Percentiles rank a stretch among this genome's conserved stretches.
These are phyloP conservation scores for Pyrenula aspistea DNA, from an alignment of 495 filamentous ascomycete species.

Conservation along the genomic window DNA sequence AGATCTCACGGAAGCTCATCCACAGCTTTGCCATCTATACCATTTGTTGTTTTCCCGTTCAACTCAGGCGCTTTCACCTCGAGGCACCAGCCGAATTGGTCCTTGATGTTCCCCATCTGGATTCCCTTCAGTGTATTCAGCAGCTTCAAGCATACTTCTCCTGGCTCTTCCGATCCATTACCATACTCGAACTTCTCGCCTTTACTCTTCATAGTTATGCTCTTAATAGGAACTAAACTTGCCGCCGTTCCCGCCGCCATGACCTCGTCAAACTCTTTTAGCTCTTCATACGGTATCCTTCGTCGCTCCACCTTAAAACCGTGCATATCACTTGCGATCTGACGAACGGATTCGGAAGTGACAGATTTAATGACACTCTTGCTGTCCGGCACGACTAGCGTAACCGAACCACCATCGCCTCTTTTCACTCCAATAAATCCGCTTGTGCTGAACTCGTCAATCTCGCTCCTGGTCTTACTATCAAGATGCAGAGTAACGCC, in stretches of 20 bases:
- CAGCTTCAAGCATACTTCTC: slow-evolving; percentile 56
- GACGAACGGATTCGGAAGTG: slow-evolving; percentile 56
- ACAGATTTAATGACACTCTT: slow-evolving; percentile 74
- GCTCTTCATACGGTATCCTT: slow-evolving; percentile 66
- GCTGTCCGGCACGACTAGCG: slow-evolving; percentile 67
- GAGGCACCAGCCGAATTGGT: slow-evolving; percentile 60
- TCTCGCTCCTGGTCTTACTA: slow-evolving; percentile 60
- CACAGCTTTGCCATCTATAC: not conserved
- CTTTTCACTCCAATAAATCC: slow-evolving; percentile 69
- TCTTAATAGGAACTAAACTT: slow-evolving; percentile 78
- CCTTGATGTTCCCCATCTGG: slow-evolving; percentile 65
- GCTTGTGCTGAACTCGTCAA: slow-evolving; percentile 85
- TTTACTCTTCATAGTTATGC: slow-evolving; percentile 59
- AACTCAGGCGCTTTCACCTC: slow-evolving; percentile 20
- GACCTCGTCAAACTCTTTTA: slow-evolving; percentile 67
- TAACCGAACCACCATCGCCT: slow-evolving; percentile 42
- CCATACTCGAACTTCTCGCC: slow-evolving; percentile 56
- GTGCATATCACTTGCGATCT: slow-evolving; percentile 48
- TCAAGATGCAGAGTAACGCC: slow-evolving; percentile 84
- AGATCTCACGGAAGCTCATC: slow-evolving; percentile 1
- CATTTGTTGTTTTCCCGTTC: slow-evolving; percentile 4
- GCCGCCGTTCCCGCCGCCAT: slow-evolving; percentile 90
- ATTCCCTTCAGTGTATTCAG: slow-evolving; percentile 71
- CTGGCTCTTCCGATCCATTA: slow-evolving; percentile 51
- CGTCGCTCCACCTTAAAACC: slow-evolving; percentile 58